phyloP scores from a whole-genome alignment of 2,329 filamentous ascomycete genomes.

The Penicillium verrucosum region DNA sequence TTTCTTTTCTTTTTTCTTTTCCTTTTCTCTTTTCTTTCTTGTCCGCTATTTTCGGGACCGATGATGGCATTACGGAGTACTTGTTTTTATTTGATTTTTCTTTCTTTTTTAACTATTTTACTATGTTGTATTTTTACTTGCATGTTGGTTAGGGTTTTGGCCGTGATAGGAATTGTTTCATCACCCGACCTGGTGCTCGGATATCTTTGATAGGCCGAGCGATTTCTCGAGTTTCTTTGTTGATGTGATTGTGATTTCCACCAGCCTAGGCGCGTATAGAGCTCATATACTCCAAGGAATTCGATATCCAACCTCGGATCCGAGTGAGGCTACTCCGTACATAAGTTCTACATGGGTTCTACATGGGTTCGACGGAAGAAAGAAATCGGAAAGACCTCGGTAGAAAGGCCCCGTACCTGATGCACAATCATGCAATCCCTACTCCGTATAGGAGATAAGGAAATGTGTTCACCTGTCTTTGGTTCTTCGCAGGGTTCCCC shows the following conservation, averaged over 20 bases:
- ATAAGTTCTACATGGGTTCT: neutral
- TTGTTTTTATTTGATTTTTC: neutral
- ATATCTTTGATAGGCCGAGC: neutral
- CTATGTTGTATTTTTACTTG: neutral
- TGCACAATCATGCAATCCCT: neutral
- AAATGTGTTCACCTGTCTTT: neutral
- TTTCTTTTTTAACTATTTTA: neutral
- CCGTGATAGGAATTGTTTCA: neutral
- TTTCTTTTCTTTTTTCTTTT: neutral
- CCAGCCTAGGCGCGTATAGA: neutral
- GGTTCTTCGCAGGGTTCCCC: neutral
- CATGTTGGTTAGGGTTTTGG: neutral
- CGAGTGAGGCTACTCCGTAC: neutral
- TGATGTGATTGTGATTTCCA: neutral
- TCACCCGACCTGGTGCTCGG: conserved; percentile 8
- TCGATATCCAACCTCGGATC: neutral
- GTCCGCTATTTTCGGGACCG: neutral
- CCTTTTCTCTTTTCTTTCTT: neutral
- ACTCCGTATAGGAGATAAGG: neutral
- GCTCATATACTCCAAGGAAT: neutral
- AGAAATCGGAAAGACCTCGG: neutral
- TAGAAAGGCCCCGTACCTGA: neutral
- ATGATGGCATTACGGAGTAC: neutral
- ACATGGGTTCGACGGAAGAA: neutral
- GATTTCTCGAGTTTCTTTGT: neutral